phyloP scores from a whole-genome alignment of 352 stramenopile species.

The Pythium myriotylum region DNA sequence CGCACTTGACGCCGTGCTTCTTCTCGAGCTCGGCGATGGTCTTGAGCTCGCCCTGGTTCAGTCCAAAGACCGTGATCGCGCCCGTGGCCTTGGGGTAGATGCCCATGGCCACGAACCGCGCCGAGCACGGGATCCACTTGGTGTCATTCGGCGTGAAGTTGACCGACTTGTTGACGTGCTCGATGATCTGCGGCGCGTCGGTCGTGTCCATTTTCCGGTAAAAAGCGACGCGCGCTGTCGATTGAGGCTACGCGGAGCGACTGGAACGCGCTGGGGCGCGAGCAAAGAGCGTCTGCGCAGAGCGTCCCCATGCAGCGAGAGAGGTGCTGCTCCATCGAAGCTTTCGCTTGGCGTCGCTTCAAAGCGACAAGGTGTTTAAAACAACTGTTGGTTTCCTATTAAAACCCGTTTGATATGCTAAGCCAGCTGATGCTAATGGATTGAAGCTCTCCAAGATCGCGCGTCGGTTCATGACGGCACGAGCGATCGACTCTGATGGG shows the following conservation, averaged over 20 bases:
- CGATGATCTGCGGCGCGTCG: slow-evolving; percentile 96
- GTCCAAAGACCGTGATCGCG: slow-evolving; percentile 89
- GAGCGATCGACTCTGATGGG: slow-evolving; percentile 2
- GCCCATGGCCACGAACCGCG: slow-evolving; percentile 91
- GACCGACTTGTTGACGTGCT: slow-evolving; percentile 93
- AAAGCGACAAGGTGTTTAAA: slow-evolving; percentile 9
- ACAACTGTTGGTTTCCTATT: neutral
- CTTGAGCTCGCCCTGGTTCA: slow-evolving; percentile 88
- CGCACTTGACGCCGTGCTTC: slow-evolving; percentile 94
- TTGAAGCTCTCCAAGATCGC: neutral
- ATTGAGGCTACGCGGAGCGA: neutral
- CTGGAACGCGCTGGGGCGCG: neutral
- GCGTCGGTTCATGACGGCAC: neutral
- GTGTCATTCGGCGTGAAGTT: slow-evolving; percentile 95
- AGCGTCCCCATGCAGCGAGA: neutral
- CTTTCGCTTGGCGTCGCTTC: slow-evolving; percentile 9
- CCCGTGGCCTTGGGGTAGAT: slow-evolving; percentile 94
- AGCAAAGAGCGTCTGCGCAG: neutral
- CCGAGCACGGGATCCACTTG: slow-evolving; percentile 95
- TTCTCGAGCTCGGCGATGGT: slow-evolving; percentile 76
- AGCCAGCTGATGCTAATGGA: neutral
- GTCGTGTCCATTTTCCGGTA: slow-evolving; percentile 91
- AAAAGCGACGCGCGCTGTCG: neutral
- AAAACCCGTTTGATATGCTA: neutral
- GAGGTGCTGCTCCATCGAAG: neutral